A percentile compares a stretch with the other conserved stretches of the same genome.
Evolutionary conservation across 2,329 filamentous ascomycete species (phyloP).

Genomic region (Hymenoscyphus repandus): DNA sequence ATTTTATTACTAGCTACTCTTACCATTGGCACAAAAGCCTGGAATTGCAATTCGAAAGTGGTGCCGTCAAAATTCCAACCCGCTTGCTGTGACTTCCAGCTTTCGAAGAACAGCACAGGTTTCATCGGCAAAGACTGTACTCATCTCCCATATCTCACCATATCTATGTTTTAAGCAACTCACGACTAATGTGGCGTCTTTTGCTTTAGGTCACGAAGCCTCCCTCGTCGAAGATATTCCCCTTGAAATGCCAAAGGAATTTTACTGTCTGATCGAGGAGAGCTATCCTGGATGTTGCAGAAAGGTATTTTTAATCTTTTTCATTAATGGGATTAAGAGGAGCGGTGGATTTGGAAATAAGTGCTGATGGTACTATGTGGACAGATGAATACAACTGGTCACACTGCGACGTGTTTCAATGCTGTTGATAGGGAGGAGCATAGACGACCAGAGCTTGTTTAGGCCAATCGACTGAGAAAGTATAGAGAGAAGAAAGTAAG

Average conservation of each 20-base stretch:
- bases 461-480: not conserved
- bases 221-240: not conserved
- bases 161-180: too few species aligned
- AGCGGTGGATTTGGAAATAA: not conserved
- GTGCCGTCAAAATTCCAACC: not conserved
- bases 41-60: not conserved
- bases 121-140: not conserved
- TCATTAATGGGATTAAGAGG: not conserved
- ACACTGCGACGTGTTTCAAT: not conserved
- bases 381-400: not conserved
- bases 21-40: not conserved
- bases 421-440: not conserved
- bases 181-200: too few species aligned
- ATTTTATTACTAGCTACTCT: not conserved
- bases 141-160: too few species aligned
- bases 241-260: not conserved
- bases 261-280: not conserved
- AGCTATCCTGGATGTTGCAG: not conserved
- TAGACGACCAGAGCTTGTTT: not conserved
- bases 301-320: not conserved
- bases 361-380: not conserved
- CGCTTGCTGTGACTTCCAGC: not conserved
- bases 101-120: not conserved
- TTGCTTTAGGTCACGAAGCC: not conserved
- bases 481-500: not conserved